Conservation (phyloP, 2,329 filamentous ascomycete species). For the Venturia pyrina region DNA sequence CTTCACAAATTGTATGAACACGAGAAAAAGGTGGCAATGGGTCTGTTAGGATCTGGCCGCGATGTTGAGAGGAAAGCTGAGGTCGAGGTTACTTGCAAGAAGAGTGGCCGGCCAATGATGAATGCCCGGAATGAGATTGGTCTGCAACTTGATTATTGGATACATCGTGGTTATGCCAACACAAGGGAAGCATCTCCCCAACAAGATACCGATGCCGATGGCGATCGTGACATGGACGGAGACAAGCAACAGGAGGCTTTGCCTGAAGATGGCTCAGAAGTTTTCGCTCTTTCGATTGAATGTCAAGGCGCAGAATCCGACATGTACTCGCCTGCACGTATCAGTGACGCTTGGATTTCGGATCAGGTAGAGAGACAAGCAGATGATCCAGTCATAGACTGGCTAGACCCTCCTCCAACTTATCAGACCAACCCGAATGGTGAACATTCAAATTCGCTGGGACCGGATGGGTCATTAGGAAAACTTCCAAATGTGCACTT, state of each 20-base stretch:
- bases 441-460: constrained; percentile 42
- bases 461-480: constrained; percentile 30
- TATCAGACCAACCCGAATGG: constrained; percentile 31
- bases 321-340: constrained; percentile 51
- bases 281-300: constrained; percentile 60
- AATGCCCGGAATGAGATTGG: constrained; percentile 59
- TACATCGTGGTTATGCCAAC: constrained; percentile 38
- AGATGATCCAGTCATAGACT: constrained; percentile 45
- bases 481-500: constrained; percentile 65
- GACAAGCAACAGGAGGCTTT: constrained; percentile 18
- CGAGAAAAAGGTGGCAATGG: constrained; percentile 34
- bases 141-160: constrained; percentile 70
- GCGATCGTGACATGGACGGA: constrained; percentile 21
- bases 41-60: background rate
- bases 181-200: constrained; percentile 28
- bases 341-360: constrained; percentile 67
- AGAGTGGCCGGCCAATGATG: constrained; percentile 61
- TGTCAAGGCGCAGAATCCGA: constrained; percentile 41
- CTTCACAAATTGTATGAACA: constrained; percentile 60
- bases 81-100: constrained; percentile 45
- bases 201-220: background rate
- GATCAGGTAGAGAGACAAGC: constrained; percentile 51
- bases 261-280: constrained; percentile 29
- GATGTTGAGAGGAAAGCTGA: constrained; percentile 3
- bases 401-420: constrained; percentile 61